Evolutionary conservation across 371 early-diverging fungal species (phyloP).

Genomic region (Haplosporangium sp.): DNA sequence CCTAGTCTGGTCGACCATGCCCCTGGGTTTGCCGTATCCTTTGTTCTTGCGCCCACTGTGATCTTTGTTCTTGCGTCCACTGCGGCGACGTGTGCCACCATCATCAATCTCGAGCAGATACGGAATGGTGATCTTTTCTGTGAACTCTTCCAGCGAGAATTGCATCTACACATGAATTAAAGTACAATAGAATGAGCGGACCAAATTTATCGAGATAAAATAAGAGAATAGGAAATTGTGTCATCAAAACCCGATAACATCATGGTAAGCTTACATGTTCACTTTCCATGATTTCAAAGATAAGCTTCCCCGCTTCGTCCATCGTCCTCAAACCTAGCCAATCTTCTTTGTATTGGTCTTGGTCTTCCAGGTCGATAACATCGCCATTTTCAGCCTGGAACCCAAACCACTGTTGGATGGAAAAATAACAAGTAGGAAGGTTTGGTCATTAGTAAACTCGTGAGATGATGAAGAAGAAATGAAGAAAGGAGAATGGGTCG

Average conservation of each 20-base stretch:
- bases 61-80: neutral
- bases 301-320: slow-evolving; percentile 64
- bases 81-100: neutral
- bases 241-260: neutral
- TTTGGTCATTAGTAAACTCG: neutral
- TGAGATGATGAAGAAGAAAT: neutral
- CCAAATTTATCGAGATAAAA: too few species aligned
- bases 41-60: neutral
- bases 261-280: slow-evolving; percentile 71
- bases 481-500: neutral
- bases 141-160: slow-evolving; percentile 66
- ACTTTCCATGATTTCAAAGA: slow-evolving; percentile 72
- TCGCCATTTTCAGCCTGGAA: slow-evolving; percentile 65
- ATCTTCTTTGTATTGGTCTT: slow-evolving; percentile 73
- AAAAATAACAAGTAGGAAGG: slow-evolving; percentile 1
- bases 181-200: too few species aligned
- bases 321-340: slow-evolving; percentile 76
- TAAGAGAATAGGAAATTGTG: too few species aligned
- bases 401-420: slow-evolving; percentile 79
- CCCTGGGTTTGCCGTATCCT: neutral
- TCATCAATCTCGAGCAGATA: slow-evolving; percentile 58
- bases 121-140: slow-evolving; percentile 59
- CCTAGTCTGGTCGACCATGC: too few species aligned
- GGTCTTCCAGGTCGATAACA: slow-evolving; percentile 65
- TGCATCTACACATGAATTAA: slow-evolving; percentile 60